Conservation (phyloP, 1,284 basidiomycete species). For the Trametes sp. region DNA sequence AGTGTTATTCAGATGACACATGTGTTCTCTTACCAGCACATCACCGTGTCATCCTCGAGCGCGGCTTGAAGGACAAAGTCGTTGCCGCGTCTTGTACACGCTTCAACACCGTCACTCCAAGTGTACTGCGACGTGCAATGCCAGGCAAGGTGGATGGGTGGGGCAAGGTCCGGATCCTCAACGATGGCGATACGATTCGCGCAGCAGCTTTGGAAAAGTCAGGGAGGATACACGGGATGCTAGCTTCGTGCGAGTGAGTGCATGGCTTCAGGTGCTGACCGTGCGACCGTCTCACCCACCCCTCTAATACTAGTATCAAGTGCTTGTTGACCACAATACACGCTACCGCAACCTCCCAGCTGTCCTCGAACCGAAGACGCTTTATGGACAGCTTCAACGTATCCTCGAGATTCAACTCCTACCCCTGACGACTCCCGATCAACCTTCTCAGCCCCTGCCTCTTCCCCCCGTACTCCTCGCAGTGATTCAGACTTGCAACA, state of each 20-base stretch:
- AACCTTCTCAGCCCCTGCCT: not conserved
- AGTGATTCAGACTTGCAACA: not conserved
- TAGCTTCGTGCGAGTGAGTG: not conserved
- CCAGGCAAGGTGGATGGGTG: slow-evolving; percentile 12
- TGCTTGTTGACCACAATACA: slow-evolving; percentile 25
- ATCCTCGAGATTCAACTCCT: not conserved
- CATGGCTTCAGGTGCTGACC: not conserved
- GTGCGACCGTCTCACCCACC: no score
- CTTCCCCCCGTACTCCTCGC: not conserved
- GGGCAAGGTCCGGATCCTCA: slow-evolving; percentile 22
- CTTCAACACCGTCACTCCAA: not conserved
- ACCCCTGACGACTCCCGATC: not conserved
- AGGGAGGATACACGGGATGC: slow-evolving; percentile 17
- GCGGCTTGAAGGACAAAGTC: not conserved
- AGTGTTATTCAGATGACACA: not conserved
- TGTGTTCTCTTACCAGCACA: not conserved
- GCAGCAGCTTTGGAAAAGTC: not conserved
- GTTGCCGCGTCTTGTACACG: not conserved
- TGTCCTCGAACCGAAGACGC: not conserved
- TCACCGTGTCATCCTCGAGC: not conserved
- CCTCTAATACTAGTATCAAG: slow-evolving; percentile 26
- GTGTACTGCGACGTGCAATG: not conserved
- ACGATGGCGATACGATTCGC: slow-evolving; percentile 25
- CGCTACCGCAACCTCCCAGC: not conserved
- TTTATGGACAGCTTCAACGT: slow-evolving; percentile 17